Conservation (phyloP, 2,329 filamentous ascomycete species). For the Paraconiothyrium brasiliense region DNA sequence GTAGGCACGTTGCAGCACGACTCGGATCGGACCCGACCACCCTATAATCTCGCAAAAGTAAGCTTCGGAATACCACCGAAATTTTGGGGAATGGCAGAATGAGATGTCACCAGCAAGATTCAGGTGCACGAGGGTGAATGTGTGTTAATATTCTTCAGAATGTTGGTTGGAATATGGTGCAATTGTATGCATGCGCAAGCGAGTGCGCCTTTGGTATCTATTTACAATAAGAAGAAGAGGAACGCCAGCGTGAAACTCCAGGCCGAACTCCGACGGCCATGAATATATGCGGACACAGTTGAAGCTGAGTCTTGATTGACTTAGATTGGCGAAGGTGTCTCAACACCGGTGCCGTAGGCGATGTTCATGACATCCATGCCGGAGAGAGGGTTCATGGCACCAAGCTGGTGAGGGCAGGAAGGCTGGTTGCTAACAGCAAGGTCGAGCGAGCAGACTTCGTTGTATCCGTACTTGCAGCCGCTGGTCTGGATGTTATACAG, state of each 20-base stretch:
- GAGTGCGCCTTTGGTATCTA: conserved; percentile 3
- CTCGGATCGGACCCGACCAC: neutral
- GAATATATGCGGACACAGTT: neutral
- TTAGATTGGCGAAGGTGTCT: conserved; percentile 15
- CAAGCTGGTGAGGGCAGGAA: conserved; percentile 34
- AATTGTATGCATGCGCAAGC: neutral
- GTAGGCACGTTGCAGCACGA: neutral
- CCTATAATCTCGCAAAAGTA: neutral
- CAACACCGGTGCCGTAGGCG: conserved; percentile 33
- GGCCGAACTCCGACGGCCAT: neutral
- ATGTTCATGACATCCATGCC: conserved; percentile 33
- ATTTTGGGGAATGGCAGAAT: neutral
- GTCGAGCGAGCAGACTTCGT: conserved; percentile 39
- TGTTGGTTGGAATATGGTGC: conserved; percentile 1
- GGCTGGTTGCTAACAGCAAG: conserved; percentile 39
- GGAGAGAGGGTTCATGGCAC: conserved; percentile 29
- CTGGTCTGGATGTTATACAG: conserved; percentile 62
- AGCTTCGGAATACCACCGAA: neutral
- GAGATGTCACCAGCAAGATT: neutral
- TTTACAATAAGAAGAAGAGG: conserved; percentile 4
- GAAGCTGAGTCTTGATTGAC: neutral
- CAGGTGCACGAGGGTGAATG: neutral
- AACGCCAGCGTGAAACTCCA: conserved; percentile 5
- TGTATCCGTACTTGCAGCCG: conserved; percentile 39
- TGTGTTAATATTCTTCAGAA: neutral